Evolutionary conservation across 331 rosid genomes (phyloP).

Genomic region (Quercus tomentella): DNA sequence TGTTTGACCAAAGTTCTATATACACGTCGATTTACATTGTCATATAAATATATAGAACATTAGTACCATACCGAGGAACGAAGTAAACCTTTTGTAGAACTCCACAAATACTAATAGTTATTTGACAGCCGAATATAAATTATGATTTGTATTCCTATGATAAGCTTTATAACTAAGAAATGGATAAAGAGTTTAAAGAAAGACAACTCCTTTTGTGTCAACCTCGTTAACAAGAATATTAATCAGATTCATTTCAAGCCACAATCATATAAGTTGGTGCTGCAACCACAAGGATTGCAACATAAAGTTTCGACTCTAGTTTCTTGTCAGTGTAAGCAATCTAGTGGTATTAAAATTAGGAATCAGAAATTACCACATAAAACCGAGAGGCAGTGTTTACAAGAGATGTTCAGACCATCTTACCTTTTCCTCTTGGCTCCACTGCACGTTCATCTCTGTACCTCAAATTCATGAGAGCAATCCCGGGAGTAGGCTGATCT

Average conservation of each 20-base stretch:
- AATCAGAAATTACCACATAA: conserved; percentile 1
- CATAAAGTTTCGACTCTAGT: neutral
- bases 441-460: conserved; percentile 86
- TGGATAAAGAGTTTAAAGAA: neutral
- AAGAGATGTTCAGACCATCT: conserved; percentile 20
- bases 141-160: neutral
- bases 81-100: neutral
- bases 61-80: neutral
- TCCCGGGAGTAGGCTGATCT: conserved; percentile 98
- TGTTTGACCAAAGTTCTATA: neutral
- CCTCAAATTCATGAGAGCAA: conserved; percentile 93
- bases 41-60: neutral
- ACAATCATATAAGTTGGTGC: neutral
- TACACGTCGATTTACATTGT: neutral
- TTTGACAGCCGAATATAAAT: neutral
- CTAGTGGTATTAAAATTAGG: conserved; percentile 5
- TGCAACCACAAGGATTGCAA: neutral
- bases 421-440: conserved; percentile 79
- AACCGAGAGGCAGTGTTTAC: neutral
- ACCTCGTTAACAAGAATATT: neutral
- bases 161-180: neutral
- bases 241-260: neutral
- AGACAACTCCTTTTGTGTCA: neutral
- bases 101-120: neutral
- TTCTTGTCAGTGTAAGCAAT: neutral